These are phyloP conservation scores for Colletotrichum sp. DNA, from an alignment of 2,329 filamentous ascomycete genomes.

Conservation along the genomic window DNA sequence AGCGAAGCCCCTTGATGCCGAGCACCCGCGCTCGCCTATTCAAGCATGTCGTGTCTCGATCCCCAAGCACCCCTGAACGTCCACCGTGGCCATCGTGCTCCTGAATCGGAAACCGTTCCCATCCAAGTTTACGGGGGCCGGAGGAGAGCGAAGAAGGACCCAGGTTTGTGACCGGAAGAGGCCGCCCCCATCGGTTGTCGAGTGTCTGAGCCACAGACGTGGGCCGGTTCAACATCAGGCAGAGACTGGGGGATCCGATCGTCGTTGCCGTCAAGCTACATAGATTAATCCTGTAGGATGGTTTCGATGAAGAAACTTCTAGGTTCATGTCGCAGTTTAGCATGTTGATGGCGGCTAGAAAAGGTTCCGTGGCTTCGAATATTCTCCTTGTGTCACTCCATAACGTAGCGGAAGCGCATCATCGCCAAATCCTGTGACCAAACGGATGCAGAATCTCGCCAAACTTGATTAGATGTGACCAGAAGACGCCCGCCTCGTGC, in stretches of 20 bases:
- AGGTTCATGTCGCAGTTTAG: neutral
- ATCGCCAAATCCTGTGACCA: neutral
- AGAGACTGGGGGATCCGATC: neutral
- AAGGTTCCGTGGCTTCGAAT: neutral
- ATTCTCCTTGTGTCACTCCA: neutral
- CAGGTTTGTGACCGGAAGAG: neutral
- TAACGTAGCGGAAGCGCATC: neutral
- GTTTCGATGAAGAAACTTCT: neutral
- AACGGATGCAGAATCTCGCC: neutral
- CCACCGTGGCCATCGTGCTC: neutral
- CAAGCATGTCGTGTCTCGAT: conserved; percentile 7
- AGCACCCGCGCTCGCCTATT: neutral
- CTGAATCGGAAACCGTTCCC: neutral
- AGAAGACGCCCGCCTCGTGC: neutral
- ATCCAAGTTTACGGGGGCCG: neutral
- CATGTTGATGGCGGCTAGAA: neutral
- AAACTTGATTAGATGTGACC: conserved; percentile 2
- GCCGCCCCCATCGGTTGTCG: neutral
- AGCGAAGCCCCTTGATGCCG: neutral
- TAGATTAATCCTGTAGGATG: neutral
- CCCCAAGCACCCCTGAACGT: neutral
- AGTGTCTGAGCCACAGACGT: conserved; percentile 7
- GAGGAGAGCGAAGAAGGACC: neutral
- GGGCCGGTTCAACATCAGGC: neutral
- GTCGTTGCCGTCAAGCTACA: neutral